These are phyloP conservation scores for Cyathus striatus DNA, from an alignment of 768 basidiomycete genomes.

Conservation along the genomic window DNA sequence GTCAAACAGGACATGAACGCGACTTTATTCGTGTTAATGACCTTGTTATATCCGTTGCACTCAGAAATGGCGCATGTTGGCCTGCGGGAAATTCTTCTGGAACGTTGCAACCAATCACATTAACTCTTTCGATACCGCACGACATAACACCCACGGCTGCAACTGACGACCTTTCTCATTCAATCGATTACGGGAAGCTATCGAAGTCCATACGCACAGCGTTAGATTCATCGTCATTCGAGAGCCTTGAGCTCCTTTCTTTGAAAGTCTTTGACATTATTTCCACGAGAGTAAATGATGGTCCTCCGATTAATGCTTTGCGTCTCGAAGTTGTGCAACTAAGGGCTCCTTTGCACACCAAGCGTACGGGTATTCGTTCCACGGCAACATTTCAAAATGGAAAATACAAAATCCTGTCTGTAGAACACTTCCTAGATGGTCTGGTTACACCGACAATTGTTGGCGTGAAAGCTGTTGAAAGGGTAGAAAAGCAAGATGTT, in stretches of 20 bases:
- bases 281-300: constrained; percentile 25
- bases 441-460: constrained; percentile 53
- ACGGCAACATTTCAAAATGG: no score
- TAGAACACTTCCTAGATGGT: constrained; percentile 24
- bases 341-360: constrained; percentile 47
- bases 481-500: constrained; percentile 58
- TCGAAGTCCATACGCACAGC: constrained; percentile 21
- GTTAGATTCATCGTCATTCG: constrained; percentile 25
- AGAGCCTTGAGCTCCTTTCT: constrained; percentile 42
- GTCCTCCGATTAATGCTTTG: constrained; percentile 21
- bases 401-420: no score
- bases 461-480: constrained; percentile 66
- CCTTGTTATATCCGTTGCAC: constrained; percentile 34
- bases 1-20: not conserved
- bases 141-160: constrained; percentile 44
- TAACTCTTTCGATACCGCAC: constrained; percentile 46
- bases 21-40: constrained; percentile 44
- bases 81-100: constrained; percentile 23
- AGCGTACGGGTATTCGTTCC: no score
- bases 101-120: constrained; percentile 45
- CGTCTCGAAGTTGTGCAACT: constrained; percentile 41
- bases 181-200: constrained; percentile 62
- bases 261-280: constrained; percentile 32
- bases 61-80: constrained; percentile 43
- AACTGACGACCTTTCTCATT: constrained; percentile 48